Conservation (phyloP, 1,284 basidiomycete species). For the Agaricales sp. region DNA sequence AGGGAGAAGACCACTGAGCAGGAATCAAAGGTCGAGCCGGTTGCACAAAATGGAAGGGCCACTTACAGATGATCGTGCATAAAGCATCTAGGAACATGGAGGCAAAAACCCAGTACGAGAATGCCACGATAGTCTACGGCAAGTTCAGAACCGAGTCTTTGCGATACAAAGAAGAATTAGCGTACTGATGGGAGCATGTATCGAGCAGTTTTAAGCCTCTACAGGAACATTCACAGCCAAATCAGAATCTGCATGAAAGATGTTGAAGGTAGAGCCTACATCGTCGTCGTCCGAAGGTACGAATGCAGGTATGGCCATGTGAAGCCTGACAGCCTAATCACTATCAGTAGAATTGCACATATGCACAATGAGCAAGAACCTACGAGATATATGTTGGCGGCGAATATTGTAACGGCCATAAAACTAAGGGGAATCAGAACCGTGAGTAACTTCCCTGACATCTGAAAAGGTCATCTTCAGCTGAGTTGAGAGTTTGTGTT, state of each 20-base stretch:
- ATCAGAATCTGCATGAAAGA: too few species aligned
- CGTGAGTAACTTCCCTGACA: constrained; percentile 27
- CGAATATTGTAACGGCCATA: constrained; percentile 17
- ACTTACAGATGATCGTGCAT: constrained; percentile 31
- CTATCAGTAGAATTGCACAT: too few species aligned
- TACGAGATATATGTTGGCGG: constrained; percentile 31
- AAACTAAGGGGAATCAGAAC: constrained; percentile 23
- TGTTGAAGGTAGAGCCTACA: too few species aligned
- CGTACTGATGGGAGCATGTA: constrained; percentile 21
- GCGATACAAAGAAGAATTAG: not conserved
- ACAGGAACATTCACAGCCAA: not conserved
- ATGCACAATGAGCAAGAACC: too few species aligned
- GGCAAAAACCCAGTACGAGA: constrained; percentile 32
- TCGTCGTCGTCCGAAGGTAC: too few species aligned
- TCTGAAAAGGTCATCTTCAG: too few species aligned
- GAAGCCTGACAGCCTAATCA: constrained; percentile 2
- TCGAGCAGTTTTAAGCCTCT: constrained; percentile 26
- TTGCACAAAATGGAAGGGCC: not conserved
- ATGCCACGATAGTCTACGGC: constrained; percentile 26
- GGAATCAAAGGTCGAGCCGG: constrained; percentile 3
- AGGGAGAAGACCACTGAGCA: constrained; percentile 30
- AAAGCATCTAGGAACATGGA: constrained; percentile 26
- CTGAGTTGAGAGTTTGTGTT: too few species aligned
- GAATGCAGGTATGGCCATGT: constrained; percentile 2
- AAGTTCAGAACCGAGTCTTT: not conserved